Evolutionary conservation across 305 asterid species (phyloP).

Genomic region (Plantago lanceolata): DNA sequence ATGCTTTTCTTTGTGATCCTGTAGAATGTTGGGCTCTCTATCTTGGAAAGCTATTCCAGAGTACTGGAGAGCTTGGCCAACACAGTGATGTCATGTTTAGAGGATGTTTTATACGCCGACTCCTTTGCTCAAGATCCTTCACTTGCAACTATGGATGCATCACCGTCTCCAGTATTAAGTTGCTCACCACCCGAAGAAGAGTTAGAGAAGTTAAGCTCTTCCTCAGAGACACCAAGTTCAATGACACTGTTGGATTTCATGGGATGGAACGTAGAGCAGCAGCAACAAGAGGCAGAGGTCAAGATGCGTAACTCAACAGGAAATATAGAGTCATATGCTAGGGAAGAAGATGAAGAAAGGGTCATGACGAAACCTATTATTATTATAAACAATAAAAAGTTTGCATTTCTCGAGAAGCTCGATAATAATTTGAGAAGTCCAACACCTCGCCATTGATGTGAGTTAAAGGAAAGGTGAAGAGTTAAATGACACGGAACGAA

Average conservation of each 20-base stretch:
- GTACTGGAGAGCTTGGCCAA: constrained; percentile 80
- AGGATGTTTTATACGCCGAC: constrained; percentile 71
- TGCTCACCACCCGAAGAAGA: constrained; percentile 32
- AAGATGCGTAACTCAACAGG: constrained; percentile 32
- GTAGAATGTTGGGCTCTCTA: constrained; percentile 72
- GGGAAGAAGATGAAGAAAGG: constrained; percentile 43
- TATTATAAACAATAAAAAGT: constrained; percentile 28
- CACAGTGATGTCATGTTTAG: constrained; percentile 72
- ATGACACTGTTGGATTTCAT: constrained; percentile 71
- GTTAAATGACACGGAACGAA: constrained; percentile 8
- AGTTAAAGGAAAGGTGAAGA: constrained; percentile 6
- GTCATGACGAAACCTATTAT: constrained; percentile 26
- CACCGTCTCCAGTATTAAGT: constrained; percentile 35
- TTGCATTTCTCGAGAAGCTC: constrained; percentile 55
- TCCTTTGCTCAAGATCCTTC: constrained; percentile 52
- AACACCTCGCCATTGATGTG: constrained; percentile 43
- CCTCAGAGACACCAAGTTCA: constrained; percentile 49
- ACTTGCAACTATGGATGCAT: constrained; percentile 30
- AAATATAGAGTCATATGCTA: constrained; percentile 28
- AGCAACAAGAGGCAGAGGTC: constrained; percentile 27
- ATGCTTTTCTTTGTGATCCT: constrained; percentile 2
- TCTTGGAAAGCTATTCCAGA: constrained; percentile 86
- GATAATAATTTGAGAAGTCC: constrained; percentile 60
- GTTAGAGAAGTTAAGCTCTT: constrained; percentile 33
- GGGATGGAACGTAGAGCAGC: constrained; percentile 54